Evolutionary conservation across 768 basidiomycete species (phyloP), one percentile per base, ranked within the genome.

Genomic region (Podaxis carcinomalis): DNA sequence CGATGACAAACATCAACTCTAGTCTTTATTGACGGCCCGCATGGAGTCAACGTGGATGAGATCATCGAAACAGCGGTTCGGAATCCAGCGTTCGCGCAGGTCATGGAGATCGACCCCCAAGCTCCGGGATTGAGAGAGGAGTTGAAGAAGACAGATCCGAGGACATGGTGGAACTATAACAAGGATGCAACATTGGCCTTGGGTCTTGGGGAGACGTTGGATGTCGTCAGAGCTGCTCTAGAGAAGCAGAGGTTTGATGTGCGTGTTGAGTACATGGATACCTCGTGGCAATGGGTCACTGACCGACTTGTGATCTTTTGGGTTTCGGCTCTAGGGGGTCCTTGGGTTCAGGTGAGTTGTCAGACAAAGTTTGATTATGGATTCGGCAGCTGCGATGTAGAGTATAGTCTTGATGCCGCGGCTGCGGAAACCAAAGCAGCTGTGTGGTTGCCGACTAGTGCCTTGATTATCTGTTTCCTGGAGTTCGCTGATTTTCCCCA

Each of bases 81-180:
- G 16, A 40, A 52, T 35, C 50, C 39, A 5, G 28, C 21, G 21
- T 9, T 53, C n/a, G 16, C 25, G 9, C 40, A 40, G 23, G 40
- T 40, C 14, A 5, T 25, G 36, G 16, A 28, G 13, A 7, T 28
- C 16, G 39, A 56, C 14, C 21, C 13, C n/a, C 2, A 46, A 72
- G 76, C 9, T 63, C 80, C 11, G 81, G 78, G 23, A 77, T 78
- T n/a, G 63, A 78, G 56, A 69, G 64, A 14, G 65, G 69, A 16
- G 60, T 66, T 27, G 68, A 69, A 3, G 23, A 51, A 82, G 21
- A 71, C 82, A 27, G 80, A 76, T 5, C 83, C 89, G 3, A 78
- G 90, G 58, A 88, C 77, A 3, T 93, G 92, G 92, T 94, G 85
- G 85, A 83, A 74, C 59, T 67, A 77, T 4, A 82, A 87, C 61